Evolutionary conservation across 345 rosid genomes (phyloP), one percentile per base, ranked within the genome.

Genomic region (Pugionium cornutum): DNA sequence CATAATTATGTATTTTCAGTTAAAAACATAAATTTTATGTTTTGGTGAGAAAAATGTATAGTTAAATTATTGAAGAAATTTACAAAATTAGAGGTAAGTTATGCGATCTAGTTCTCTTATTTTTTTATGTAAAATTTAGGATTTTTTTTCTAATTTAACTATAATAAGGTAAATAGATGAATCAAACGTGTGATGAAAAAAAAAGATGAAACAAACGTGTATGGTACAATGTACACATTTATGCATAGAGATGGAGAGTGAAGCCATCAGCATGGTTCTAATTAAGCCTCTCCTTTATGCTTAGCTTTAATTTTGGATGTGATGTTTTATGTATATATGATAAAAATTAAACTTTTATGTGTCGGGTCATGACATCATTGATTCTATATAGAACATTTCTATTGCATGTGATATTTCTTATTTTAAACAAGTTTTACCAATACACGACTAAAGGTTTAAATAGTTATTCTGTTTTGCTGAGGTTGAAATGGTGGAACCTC

Each of bases 401-500:
- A 64, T 72, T 65, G 76, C 76, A 73, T 73, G 76, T 73, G 76
- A 65, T 35, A 37, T 30, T 72, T 58, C 70, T 66, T 66, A 58
- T 44, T 58, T 26, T 36, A 37, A 72, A 73, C 62, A 73, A 18
- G 72, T 73, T 58, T 49, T 28, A 58, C 58, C 10, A 42, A 64
- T 65, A 27, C 49, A 58, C 42, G 55, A 65, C 56, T 66, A 30
- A 59, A 66, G 53, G 55, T 72, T 66, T 72, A 58, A 58, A 73
- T 25, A 58, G 71, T 65, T 67, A 64, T 64, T 72, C 70, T 64
- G 53, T 64, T 18, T 72, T 64, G 75, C 58, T 56, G 65, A 32
- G 51, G 53, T 72, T 49, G 64, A 62, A 62, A 42, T 62, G 64
- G 42, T 46, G 27, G 57, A 70, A 55, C 64, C 31, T 29, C 64